A percentile compares a stretch with the other conserved stretches of the same genome.
Evolutionary conservation across 2,329 filamentous ascomycete species (phyloP).

Genomic region (Pseudonectria buxi): DNA sequence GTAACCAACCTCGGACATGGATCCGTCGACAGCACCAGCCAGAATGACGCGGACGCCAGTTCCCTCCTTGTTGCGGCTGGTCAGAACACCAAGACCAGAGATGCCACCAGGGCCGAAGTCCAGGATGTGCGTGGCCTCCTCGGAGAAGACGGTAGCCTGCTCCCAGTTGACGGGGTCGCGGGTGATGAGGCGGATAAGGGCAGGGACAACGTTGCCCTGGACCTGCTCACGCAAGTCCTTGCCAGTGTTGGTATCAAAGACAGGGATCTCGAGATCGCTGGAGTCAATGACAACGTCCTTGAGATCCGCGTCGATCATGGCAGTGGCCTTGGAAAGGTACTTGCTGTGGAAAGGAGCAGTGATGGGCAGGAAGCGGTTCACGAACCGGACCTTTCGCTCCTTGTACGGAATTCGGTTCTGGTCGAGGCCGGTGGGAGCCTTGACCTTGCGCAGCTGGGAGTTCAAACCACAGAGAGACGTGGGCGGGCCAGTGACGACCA

Average conservation of each 20-base stretch:
- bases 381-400: slow-evolving; percentile 91
- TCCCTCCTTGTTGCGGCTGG: slow-evolving; percentile 98
- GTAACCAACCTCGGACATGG: slow-evolving; percentile 86
- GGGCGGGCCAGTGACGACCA: slow-evolving; percentile 93
- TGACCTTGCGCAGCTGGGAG: slow-evolving; percentile 89
- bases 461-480: slow-evolving; percentile 96
- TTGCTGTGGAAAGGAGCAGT: slow-evolving; percentile 98
- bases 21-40: slow-evolving; percentile 86
- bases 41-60: slow-evolving; percentile 95
- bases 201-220: slow-evolving; percentile 74
- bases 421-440: slow-evolving; percentile 93
- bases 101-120: slow-evolving; percentile 97
- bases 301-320: slow-evolving; percentile 79
- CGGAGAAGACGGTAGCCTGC: slow-evolving; percentile 81
- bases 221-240: slow-evolving; percentile 69
- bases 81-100: slow-evolving; percentile 89
- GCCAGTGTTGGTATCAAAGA: slow-evolving; percentile 86
- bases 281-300: slow-evolving; percentile 72
- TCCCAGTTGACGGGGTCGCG: slow-evolving; percentile 95
- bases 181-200: slow-evolving; percentile 86
- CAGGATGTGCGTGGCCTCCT: slow-evolving; percentile 77
- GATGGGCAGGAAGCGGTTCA: slow-evolving; percentile 94
- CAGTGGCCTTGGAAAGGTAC: slow-evolving; percentile 76
- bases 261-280: slow-evolving; percentile 69
- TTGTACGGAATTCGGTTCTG: slow-evolving; percentile 93